phyloP scores from a whole-genome alignment of 2,329 filamentous ascomycete genomes.

The Didymella pinodella region DNA sequence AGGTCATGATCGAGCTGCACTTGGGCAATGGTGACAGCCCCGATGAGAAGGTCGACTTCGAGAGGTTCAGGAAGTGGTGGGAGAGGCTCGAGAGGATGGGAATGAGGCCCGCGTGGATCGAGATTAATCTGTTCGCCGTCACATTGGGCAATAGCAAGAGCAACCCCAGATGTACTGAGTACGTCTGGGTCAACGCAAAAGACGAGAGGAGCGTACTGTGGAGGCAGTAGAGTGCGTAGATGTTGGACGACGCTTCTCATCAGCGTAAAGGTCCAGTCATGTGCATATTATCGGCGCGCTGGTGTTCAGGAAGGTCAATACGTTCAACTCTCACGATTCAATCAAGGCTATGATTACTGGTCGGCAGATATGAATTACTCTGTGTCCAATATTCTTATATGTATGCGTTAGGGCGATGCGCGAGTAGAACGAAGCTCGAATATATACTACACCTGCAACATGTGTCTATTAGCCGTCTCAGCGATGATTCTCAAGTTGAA shows the following conservation, averaged over 20 bases:
- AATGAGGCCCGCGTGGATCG: conserved; percentile 47
- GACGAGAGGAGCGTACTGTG: conserved; percentile 41
- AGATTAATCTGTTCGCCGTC: conserved; percentile 45
- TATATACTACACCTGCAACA: no score
- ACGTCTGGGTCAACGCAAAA: conserved; percentile 46
- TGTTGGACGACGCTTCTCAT: neutral
- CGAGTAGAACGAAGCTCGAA: no score
- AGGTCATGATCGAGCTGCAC: conserved; percentile 48
- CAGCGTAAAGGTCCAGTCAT: neutral
- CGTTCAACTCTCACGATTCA: neutral
- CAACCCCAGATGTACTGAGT: conserved; percentile 45
- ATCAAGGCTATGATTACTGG: neutral
- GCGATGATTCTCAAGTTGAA: no score
- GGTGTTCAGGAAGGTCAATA: neutral
- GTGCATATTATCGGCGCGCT: neutral
- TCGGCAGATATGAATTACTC: neutral
- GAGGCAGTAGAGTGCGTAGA: conserved; percentile 17
- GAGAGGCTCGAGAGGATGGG: conserved; percentile 46
- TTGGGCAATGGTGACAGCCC: conserved; percentile 31
- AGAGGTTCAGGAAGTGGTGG: conserved; percentile 44
- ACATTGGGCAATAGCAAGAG: conserved; percentile 37
- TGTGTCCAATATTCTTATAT: no score
- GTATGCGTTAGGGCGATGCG: no score
- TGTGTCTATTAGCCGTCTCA: no score
- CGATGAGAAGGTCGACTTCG: conserved; percentile 35